phyloP scores from a whole-genome alignment of 805 yeast species.

The Spathaspora boniae region DNA sequence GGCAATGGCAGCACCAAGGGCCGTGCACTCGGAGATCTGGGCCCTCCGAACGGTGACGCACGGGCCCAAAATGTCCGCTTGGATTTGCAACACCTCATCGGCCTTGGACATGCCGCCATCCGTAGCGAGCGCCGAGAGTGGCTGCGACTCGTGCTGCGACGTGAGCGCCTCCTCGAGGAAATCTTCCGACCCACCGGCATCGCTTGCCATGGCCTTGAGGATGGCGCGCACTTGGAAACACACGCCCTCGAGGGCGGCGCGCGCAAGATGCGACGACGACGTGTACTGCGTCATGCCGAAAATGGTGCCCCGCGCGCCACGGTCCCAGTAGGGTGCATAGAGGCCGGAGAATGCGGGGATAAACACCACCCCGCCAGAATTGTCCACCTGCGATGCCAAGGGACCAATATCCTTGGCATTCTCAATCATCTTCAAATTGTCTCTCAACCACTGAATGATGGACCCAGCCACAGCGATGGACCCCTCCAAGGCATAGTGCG shows the following conservation, averaged over 20 bases:
- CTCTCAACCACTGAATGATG: conserved; percentile 90
- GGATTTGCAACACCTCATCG: conserved; percentile 88
- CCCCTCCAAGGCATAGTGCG: conserved; percentile 91
- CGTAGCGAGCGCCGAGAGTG: conserved; percentile 62
- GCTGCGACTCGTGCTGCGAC: conserved; percentile 41
- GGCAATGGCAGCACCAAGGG: conserved; percentile 94
- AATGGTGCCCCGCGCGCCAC: conserved; percentile 87
- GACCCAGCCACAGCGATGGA: conserved; percentile 96
- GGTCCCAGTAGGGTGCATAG: conserved; percentile 95
- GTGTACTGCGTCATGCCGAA: conserved; percentile 92
- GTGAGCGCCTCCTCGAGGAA: conserved; percentile 52
- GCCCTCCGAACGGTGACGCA: conserved; percentile 80
- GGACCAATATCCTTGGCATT: conserved; percentile 88
- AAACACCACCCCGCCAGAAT: conserved; percentile 88
- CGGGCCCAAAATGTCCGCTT: conserved; percentile 88
- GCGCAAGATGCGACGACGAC: conserved; percentile 85
- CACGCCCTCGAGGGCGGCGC: conserved; percentile 94
- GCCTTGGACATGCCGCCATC: conserved; percentile 97
- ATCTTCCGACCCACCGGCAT: conserved; percentile 62
- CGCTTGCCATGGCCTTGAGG: conserved; percentile 83
- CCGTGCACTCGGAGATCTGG: conserved; percentile 84
- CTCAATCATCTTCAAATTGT: conserved; percentile 78
- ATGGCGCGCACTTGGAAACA: conserved; percentile 93
- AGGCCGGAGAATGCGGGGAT: conserved; percentile 94
- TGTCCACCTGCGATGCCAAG: conserved; percentile 74